Conservation (phyloP, 2,329 filamentous ascomycete genomes). For the Sporothrix mexicana region DNA sequence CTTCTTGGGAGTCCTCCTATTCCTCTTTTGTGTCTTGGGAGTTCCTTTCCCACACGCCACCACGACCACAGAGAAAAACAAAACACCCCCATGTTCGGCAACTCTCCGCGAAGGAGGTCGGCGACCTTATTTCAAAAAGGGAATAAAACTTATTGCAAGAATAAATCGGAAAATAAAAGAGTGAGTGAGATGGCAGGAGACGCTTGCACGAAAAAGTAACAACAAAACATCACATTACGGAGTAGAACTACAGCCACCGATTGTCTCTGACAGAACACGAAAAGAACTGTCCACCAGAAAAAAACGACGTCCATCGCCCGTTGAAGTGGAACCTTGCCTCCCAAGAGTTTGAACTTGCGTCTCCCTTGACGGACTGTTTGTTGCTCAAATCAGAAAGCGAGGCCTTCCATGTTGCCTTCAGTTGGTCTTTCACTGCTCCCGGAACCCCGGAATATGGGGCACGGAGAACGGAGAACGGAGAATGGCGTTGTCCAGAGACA, state of each 20-base stretch:
- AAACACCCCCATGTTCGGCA: conserved; percentile 8
- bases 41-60: neutral
- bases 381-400: conserved; percentile 5
- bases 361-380: neutral
- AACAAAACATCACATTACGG: neutral
- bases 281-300: neutral
- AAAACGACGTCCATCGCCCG: neutral
- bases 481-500: neutral
- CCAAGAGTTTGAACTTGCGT: neutral
- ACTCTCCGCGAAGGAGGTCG: conserved; percentile 33
- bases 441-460: neutral
- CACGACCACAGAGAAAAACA: no score
- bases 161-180: neutral
- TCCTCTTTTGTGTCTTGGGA: conserved; percentile 1
- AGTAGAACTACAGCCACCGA: no score
- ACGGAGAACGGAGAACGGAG: neutral
- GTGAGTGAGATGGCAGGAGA: neutral
- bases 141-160: conserved; percentile 11
- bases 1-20: neutral
- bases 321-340: no score
- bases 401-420: neutral
- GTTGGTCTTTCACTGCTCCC: neutral
- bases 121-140: conserved; percentile 32
- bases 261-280: no score
- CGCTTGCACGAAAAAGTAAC: conserved; percentile 9